Evolutionary conservation across 2,329 filamentous ascomycete genomes (phyloP).

Genomic region (Neonectria punicea): DNA sequence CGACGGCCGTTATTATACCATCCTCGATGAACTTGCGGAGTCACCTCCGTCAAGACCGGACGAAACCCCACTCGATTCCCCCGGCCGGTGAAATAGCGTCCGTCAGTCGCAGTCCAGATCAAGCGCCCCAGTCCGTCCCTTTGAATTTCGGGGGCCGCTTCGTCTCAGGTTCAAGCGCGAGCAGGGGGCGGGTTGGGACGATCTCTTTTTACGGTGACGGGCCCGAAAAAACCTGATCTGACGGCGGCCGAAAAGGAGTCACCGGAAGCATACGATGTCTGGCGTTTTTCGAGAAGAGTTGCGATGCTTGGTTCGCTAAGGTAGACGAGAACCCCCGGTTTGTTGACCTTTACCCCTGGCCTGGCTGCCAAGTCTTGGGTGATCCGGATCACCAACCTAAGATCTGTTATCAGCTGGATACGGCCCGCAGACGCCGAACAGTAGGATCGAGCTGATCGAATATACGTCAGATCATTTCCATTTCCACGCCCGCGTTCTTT

Average conservation of each 20-base stretch:
- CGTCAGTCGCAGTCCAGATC: slow-evolving; percentile 29
- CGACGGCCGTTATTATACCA: slow-evolving; percentile 13
- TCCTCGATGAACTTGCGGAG: too few relatives aligned
- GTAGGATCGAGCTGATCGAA: neutral
- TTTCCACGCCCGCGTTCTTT: too few relatives aligned
- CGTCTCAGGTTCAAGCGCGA: slow-evolving; percentile 38
- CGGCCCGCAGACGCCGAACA: neutral
- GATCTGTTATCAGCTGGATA: neutral
- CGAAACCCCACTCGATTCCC: slow-evolving; percentile 10
- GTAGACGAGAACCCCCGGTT: neutral
- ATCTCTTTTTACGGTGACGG: neutral
- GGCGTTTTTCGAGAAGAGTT: neutral
- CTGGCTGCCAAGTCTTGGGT: neutral
- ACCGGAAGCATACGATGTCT: slow-evolving; percentile 15
- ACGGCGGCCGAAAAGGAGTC: neutral
- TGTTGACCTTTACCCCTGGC: neutral
- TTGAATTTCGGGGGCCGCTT: slow-evolving; percentile 31
- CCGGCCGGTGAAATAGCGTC: slow-evolving; percentile 38
- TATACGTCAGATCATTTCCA: neutral
- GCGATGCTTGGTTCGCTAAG: neutral
- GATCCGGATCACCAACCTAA: neutral
- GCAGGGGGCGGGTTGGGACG: slow-evolving; percentile 4
- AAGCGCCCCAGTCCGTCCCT: slow-evolving; percentile 19
- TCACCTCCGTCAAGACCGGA: slow-evolving; percentile 4
- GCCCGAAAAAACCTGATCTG: neutral